Evolutionary conservation across 2,329 filamentous ascomycete genomes (phyloP), one percentile per base, ranked within the genome.

Genomic region (Trichoderma atrobrunneum): DNA sequence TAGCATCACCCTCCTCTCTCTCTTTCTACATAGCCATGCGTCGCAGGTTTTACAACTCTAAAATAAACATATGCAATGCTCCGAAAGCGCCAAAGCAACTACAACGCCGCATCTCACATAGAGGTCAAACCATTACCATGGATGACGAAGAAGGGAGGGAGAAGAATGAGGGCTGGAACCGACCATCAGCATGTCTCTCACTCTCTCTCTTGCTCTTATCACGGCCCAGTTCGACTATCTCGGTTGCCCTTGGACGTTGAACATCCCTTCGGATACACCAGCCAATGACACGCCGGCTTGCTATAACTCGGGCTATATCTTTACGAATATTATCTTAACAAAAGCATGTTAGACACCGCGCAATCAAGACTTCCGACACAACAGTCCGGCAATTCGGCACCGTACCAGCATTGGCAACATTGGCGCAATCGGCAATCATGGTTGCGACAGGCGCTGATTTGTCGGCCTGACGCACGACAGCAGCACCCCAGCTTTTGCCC

Each of bases 401-500:
- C 21, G 14, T 14, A 36, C 26, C 57, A 59, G 30, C 57, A 26
- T 62, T 60, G 39, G 39, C 39, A 43, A 10, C 39, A 43, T 43
- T 62, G 57, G 57, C 65, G 65, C 65, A 68, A 68, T 51, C 36
- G 39, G 6, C 21, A 21, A 14, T 28, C 57, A 48, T 60, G 56
- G 56, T 70, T 34, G 66, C 56, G 66, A 62, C 57, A 70, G 43
- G 16, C 57, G 57, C 28, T 62, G 54, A 68, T 70, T 70, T 48
- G 57, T 34, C n/a, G 39, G 28, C 8, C 48, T 24, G 56, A 70
- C 28, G 56, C 63, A 36, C 28, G 14, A 28, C 39, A 36, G 57
- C 39, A 30, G 66, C 57, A 70, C 57, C 57, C 66, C 66, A 62
- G 66, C 66, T 70, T 70, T 70, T 60, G 24, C 26, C 65, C 65